phyloP scores from a whole-genome alignment of 345 rosid species.

The Lepidium sativum region DNA sequence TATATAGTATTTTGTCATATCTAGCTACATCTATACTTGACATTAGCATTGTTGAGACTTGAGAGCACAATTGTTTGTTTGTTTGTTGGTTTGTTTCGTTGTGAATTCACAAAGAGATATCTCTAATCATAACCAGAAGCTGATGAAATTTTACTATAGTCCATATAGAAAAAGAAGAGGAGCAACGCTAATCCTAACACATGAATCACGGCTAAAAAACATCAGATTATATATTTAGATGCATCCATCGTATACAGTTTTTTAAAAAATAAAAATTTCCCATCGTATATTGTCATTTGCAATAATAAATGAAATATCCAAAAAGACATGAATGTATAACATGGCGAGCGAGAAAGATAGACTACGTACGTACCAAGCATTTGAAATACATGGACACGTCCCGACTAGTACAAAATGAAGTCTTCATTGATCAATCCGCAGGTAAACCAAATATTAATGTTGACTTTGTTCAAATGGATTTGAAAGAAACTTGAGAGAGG shows the following conservation, averaged over 20 bases:
- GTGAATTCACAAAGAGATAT: too few species aligned
- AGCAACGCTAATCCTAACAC: neutral
- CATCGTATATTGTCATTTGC: neutral
- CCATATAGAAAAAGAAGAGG: neutral
- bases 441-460: neutral
- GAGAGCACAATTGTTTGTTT: too few species aligned
- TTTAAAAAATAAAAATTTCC: too few species aligned
- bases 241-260: too few species aligned
- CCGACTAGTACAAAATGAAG: neutral
- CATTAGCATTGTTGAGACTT: too few species aligned
- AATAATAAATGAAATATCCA: neutral
- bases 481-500: neutral
- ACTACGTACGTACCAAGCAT: conserved; percentile 6
- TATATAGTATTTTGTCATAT: too few species aligned
- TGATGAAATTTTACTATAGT: neutral
- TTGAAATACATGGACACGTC: conserved; percentile 3
- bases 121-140: neutral
- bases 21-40: too few species aligned
- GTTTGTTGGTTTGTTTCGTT: too few species aligned
- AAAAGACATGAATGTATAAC: neutral
- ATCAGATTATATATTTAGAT: too few species aligned
- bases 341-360: neutral
- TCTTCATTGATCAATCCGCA: neutral
- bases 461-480: neutral
- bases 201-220: too few species aligned